Percentiles rank a stretch among this genome's conserved stretches.
These are phyloP conservation scores for Galerina marginata DNA, from an alignment of 768 basidiomycete genomes.

Conservation along the genomic window DNA sequence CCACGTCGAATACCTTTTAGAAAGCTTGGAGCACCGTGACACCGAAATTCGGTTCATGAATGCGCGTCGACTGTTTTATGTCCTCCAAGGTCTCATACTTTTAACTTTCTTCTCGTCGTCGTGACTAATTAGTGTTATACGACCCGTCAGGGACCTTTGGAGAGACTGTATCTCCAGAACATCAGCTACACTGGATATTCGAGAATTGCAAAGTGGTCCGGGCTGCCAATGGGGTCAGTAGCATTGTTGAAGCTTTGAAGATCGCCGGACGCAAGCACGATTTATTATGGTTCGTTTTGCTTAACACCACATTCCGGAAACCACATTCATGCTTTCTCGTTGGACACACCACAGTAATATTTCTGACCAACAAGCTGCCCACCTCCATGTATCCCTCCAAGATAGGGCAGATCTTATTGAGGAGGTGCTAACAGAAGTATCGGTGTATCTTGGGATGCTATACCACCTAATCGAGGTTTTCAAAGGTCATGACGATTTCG, in stretches of 20 bases:
- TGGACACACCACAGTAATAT: slow-evolving; percentile 56
- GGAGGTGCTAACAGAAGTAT: slow-evolving; percentile 90
- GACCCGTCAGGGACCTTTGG: slow-evolving; percentile 78
- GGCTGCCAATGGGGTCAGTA: slow-evolving; percentile 79
- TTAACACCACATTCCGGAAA: not conserved
- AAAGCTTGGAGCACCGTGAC: slow-evolving; percentile 87
- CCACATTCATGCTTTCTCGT: slow-evolving; percentile 5
- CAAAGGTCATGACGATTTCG: slow-evolving; percentile 92
- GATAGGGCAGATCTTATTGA: slow-evolving; percentile 85
- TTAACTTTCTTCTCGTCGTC: not conserved
- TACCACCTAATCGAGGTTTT: slow-evolving; percentile 95
- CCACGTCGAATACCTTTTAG: slow-evolving; percentile 81
- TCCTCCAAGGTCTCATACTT: slow-evolving; percentile 77
- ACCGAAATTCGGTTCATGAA: slow-evolving; percentile 85
- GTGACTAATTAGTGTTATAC: not conserved
- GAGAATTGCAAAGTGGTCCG: slow-evolving; percentile 91
- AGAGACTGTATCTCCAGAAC: slow-evolving; percentile 89
- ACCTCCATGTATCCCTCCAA: slow-evolving; percentile 68
- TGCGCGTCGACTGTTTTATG: slow-evolving; percentile 85
- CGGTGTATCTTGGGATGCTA: slow-evolving; percentile 92
- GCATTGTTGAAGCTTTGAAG: slow-evolving; percentile 87
- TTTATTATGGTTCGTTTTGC: slow-evolving; percentile 64
- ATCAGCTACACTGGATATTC: slow-evolving; percentile 95
- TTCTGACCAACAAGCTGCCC: slow-evolving; percentile 74
- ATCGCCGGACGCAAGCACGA: slow-evolving; percentile 90